Percentiles rank a stretch among this genome's conserved stretches.
These are phyloP conservation scores for Articulospora tetracladia DNA, from an alignment of 495 filamentous ascomycete species.

Conservation along the genomic window DNA sequence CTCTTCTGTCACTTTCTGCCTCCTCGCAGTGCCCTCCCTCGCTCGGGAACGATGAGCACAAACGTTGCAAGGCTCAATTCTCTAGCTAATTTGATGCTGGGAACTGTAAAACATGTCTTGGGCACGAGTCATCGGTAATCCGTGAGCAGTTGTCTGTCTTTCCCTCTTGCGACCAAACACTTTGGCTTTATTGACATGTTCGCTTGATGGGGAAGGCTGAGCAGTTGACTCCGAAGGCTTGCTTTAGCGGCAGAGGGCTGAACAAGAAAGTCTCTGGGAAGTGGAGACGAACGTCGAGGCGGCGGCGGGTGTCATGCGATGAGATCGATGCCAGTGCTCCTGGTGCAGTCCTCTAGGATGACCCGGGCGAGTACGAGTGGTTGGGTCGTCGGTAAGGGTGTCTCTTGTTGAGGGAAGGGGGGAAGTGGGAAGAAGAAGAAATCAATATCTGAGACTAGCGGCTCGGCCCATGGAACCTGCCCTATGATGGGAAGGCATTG, in stretches of 20 bases:
- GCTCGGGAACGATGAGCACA: too few relatives aligned
- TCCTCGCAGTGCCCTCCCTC: too few relatives aligned
- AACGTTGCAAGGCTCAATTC: too few relatives aligned
- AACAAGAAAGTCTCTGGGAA: not conserved
- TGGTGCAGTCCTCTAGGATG: not conserved
- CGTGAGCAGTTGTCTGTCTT: not conserved
- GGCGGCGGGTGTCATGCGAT: not conserved
- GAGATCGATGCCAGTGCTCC: not conserved
- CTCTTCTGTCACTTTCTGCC: too few relatives aligned
- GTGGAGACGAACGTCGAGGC: not conserved
- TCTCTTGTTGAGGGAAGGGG: not conserved
- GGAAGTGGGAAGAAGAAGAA: not conserved
- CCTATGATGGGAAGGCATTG: not conserved
- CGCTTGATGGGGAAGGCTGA: not conserved
- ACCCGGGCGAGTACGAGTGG: not conserved
- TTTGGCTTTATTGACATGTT: not conserved
- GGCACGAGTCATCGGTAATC: too few relatives aligned
- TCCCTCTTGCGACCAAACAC: not conserved
- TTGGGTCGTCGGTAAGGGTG: not conserved
- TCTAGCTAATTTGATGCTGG: too few relatives aligned
- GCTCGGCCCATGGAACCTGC: not conserved
- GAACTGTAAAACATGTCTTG: too few relatives aligned
- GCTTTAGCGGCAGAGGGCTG: constrained; percentile 3
- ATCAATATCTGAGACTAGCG: not conserved
- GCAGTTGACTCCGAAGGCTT: constrained; percentile 3